phyloP scores from a whole-genome alignment of 192 early-diverging fungal genomes.

The Lobosporangium transversale region DNA sequence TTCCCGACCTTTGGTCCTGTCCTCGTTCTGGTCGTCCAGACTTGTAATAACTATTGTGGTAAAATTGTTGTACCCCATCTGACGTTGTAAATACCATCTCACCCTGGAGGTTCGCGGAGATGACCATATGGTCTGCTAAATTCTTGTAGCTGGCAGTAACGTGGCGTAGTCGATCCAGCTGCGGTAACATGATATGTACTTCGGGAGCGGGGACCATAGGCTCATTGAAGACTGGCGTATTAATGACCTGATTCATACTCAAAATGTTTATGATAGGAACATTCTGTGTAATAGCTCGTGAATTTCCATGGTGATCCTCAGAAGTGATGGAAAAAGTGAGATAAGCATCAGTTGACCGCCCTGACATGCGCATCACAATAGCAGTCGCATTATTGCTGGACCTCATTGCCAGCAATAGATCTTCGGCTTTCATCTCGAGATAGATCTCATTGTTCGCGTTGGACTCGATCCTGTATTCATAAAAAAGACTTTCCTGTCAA shows the following conservation, averaged over 20 bases:
- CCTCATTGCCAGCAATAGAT: constrained; percentile 70
- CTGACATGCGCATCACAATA: constrained; percentile 70
- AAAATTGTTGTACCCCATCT: constrained; percentile 66
- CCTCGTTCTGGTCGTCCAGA: background rate
- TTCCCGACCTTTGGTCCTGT: background rate
- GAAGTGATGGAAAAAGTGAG: constrained; percentile 59
- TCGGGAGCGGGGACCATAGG: constrained; percentile 64
- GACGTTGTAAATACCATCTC: constrained; percentile 72
- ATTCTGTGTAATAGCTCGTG: constrained; percentile 21
- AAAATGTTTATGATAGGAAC: constrained; percentile 45
- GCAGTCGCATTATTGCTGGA: constrained; percentile 64
- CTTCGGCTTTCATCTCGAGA: constrained; percentile 73
- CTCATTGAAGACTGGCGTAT: constrained; percentile 31
- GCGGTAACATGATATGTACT: constrained; percentile 83
- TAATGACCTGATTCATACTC: constrained; percentile 23
- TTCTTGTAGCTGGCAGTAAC: constrained; percentile 74
- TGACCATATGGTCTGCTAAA: constrained; percentile 66
- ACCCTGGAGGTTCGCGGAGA: constrained; percentile 78
- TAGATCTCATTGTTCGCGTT: constrained; percentile 75
- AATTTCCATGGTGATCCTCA: constrained; percentile 39
- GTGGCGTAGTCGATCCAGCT: constrained; percentile 68
- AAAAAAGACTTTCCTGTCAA: constrained; percentile 66
- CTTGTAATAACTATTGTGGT: constrained; percentile 29
- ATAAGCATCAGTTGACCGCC: constrained; percentile 64
- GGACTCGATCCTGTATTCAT: constrained; percentile 75